Evolutionary conservation across 805 yeast species (phyloP).

Genomic region (Sugiyamaella marilandica): DNA sequence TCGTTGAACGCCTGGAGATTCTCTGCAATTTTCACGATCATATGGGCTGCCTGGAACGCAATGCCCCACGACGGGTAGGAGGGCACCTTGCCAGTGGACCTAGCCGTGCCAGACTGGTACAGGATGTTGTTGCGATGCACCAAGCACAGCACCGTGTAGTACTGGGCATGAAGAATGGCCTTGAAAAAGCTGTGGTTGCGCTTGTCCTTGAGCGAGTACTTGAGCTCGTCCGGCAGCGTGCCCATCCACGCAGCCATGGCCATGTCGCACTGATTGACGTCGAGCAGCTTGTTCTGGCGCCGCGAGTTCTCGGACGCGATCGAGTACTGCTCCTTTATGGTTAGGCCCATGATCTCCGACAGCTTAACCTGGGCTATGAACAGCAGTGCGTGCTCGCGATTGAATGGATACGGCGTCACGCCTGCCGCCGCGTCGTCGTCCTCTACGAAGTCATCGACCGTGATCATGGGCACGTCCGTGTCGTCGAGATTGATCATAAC

Average conservation of each 20-base stretch:
- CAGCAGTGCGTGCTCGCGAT: slow-evolving; percentile 48
- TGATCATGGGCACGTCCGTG: slow-evolving; percentile 70
- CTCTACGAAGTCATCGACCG: slow-evolving; percentile 59
- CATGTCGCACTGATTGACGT: slow-evolving; percentile 61
- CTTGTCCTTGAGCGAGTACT: slow-evolving; percentile 54
- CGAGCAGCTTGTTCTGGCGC: slow-evolving; percentile 41
- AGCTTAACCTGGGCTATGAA: slow-evolving; percentile 61
- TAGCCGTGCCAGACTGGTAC: slow-evolving; percentile 18
- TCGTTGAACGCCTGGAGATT: slow-evolving; percentile 48
- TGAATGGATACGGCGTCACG: slow-evolving; percentile 37
- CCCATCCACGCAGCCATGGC: slow-evolving; percentile 75
- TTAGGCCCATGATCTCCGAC: slow-evolving; percentile 66
- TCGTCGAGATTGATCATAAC: slow-evolving; percentile 62
- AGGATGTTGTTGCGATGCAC: slow-evolving; percentile 64
- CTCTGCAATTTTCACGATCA: slow-evolving; percentile 61
- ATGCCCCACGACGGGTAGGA: slow-evolving; percentile 71
- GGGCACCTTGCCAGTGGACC: slow-evolving; percentile 7
- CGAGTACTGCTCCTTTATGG: slow-evolving; percentile 63
- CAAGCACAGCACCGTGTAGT: slow-evolving; percentile 66
- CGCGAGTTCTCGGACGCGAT: slow-evolving; percentile 57
- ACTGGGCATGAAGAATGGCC: slow-evolving; percentile 59
- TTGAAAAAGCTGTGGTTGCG: slow-evolving; percentile 51
- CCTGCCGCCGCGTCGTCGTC: slow-evolving; percentile 39
- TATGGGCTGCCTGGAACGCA: slow-evolving; percentile 75
- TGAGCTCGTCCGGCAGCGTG: slow-evolving; percentile 56